A percentile compares a stretch with the other conserved stretches of the same genome.
Evolutionary conservation across 352 stramenopile genomes (phyloP).

Genomic region (Elongisporangium prolatum): DNA sequence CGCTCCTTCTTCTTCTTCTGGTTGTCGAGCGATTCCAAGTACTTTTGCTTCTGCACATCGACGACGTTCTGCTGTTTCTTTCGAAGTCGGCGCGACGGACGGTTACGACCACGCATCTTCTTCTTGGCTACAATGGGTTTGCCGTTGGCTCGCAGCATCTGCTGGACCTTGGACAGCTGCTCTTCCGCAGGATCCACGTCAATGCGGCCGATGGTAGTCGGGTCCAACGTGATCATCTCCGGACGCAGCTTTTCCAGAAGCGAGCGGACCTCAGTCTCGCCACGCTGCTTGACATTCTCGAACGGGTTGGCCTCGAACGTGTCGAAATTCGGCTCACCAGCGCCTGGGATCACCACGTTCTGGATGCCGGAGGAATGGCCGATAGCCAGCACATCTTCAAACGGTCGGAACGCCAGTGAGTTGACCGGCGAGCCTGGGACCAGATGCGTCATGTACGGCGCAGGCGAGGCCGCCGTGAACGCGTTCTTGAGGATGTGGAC

Average conservation of each 20-base stretch:
- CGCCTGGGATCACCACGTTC: conserved; percentile 93
- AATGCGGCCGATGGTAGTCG: conserved; percentile 90
- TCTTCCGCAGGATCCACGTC: conserved; percentile 88
- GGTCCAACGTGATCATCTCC: conserved; percentile 98
- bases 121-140: conserved; percentile 76
- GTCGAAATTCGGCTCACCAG: conserved; percentile 98
- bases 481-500: conserved; percentile 91
- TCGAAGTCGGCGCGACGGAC: conserved; percentile 93
- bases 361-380: conserved; percentile 87
- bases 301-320: conserved; percentile 98
- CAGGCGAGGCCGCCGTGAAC: conserved; percentile 67
- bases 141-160: conserved; percentile 72
- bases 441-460: conserved; percentile 90
- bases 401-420: conserved; percentile 95
- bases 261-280: conserved; percentile 94
- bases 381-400: conserved; percentile 97
- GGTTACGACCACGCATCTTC: conserved; percentile 97
- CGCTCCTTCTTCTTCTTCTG: conserved; percentile 73
- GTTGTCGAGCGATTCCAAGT: conserved; percentile 79
- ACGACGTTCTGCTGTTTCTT: conserved; percentile 99
- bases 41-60: conserved; percentile 91
- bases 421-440: conserved; percentile 81
- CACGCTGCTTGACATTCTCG: conserved; percentile 94
- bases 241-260: conserved; percentile 97
- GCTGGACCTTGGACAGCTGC: conserved; percentile 75